phyloP scores from a whole-genome alignment of 768 basidiomycete genomes.

The Xerocomus spinulosus region DNA sequence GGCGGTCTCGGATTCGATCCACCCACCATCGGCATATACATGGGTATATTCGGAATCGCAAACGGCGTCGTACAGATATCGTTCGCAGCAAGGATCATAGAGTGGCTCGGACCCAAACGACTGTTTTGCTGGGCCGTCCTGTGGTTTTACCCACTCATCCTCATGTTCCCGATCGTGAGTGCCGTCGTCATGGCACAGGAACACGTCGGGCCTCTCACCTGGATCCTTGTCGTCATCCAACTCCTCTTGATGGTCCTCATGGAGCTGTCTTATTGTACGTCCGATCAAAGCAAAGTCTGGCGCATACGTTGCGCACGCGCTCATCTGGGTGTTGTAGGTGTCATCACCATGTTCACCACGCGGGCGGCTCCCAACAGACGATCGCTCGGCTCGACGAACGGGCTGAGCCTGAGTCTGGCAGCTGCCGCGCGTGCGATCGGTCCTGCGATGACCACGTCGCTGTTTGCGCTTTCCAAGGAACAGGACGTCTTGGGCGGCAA shows the following conservation, averaged over 20 bases:
- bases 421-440: slow-evolving; percentile 46
- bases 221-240: slow-evolving; percentile 32
- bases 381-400: slow-evolving; percentile 56
- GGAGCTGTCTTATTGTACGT: slow-evolving; percentile 42
- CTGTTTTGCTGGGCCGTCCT: slow-evolving; percentile 36
- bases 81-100: slow-evolving; percentile 37
- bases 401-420: slow-evolving; percentile 46
- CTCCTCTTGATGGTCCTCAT: slow-evolving; percentile 27
- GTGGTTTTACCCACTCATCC: slow-evolving; percentile 34
- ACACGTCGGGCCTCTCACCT: slow-evolving; percentile 33
- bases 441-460: slow-evolving; percentile 44
- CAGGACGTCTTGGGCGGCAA: slow-evolving; percentile 46
- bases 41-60: slow-evolving; percentile 35
- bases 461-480: slow-evolving; percentile 50
- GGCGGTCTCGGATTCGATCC: slow-evolving; percentile 43
- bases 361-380: slow-evolving; percentile 47
- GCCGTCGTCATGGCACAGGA: slow-evolving; percentile 30
- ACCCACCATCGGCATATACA: slow-evolving; percentile 35
- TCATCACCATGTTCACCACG: slow-evolving; percentile 50
- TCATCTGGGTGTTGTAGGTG: slow-evolving; percentile 11
- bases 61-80: slow-evolving; percentile 39
- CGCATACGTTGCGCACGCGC: too few relatives aligned
- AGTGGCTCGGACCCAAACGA: slow-evolving; percentile 35
- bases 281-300: too few relatives aligned
- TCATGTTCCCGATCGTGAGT: slow-evolving; percentile 42